Evolutionary conservation across 805 yeast genomes (phyloP).

Genomic region (Saccharomycopsis babjevae): DNA sequence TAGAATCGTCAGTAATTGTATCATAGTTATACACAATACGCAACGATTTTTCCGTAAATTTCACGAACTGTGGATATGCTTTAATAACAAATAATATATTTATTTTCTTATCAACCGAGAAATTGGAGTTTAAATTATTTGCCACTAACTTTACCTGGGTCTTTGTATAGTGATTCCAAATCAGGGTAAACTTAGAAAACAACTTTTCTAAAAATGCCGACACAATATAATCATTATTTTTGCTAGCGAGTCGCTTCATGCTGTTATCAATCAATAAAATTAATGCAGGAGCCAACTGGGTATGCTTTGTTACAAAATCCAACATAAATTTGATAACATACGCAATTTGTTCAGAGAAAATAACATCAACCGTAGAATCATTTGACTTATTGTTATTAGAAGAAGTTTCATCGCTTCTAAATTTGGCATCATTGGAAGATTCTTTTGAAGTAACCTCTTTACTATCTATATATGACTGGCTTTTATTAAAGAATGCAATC

Average conservation of each 20-base stretch:
- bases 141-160: constrained; percentile 10
- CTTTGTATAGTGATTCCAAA: constrained; percentile 12
- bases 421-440: background rate
- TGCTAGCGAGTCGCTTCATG: constrained; percentile 1
- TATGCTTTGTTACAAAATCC: constrained; percentile 9
- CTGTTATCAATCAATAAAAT: constrained; percentile 11
- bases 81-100: constrained; percentile 13
- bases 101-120: constrained; percentile 11
- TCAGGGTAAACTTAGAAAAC: constrained; percentile 6
- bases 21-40: background rate
- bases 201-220: constrained; percentile 10
- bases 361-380: constrained; percentile 24
- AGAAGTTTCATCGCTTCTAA: background rate
- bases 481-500: constrained; percentile 7
- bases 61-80: constrained; percentile 14
- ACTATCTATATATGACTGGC: background rate
- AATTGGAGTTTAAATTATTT: constrained; percentile 8
- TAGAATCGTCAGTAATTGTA: constrained; percentile 1
- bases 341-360: constrained; percentile 22
- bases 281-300: constrained; percentile 7
- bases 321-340: constrained; percentile 24
- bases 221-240: constrained; percentile 11
- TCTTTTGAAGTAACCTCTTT: background rate
- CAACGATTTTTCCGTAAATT: constrained; percentile 12
- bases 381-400: background rate